Base-by-base conservation (phyloP, 192 early-diverging fungal genomes). In the Borealophlyctis nickersoniae region DNA sequence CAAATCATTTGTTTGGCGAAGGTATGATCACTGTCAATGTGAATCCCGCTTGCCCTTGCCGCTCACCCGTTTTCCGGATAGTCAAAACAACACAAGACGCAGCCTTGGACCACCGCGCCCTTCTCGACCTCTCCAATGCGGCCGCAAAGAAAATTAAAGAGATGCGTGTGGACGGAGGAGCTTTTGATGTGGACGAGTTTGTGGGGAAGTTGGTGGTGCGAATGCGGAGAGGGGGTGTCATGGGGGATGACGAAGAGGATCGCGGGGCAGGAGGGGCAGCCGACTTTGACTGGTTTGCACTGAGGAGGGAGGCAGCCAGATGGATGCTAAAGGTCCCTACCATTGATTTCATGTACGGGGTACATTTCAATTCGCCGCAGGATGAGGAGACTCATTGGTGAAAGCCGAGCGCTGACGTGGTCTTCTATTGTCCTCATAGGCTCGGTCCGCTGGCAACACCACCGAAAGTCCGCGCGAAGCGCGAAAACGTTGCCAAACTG, bases 51-150 rank as follows among this genome's bases (percentile, higher is more conserved):
- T 14, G 1, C 16, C 53, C 24, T 29, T 55, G 13, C 16, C 23
- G 1, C 14, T 29, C 13, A 26, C 24, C 13, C 16, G 29, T 24
- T 27, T 14, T 27, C 53, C 23, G 48, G 4, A 19, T 36, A 89
- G 95, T 98, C 1, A 71, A 75, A 32, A 84, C 85, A 58, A 86
- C 92, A 0, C 85, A 91, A 27, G 96, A 98, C 79, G 93, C 93
- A 11, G 84, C 88, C 0, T 75, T 98, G 28, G 94, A 98, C 83
- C 86, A 92, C n/a, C 81, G 81, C 9, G 68, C 94, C 2, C 76
- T 98, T 22, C 79, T 93, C 7, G 56, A 86, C 14, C 83, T 89
- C 0, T 85, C 92, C 0, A 88, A 91, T 57, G 63, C 93, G 28
- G 81, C 83, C 39, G 84, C 85, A 9, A 85, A 91, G 72, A 91